Evolutionary conservation across 164 flowering plant species (phyloP).

Genomic region (Aristolochia californica): DNA sequence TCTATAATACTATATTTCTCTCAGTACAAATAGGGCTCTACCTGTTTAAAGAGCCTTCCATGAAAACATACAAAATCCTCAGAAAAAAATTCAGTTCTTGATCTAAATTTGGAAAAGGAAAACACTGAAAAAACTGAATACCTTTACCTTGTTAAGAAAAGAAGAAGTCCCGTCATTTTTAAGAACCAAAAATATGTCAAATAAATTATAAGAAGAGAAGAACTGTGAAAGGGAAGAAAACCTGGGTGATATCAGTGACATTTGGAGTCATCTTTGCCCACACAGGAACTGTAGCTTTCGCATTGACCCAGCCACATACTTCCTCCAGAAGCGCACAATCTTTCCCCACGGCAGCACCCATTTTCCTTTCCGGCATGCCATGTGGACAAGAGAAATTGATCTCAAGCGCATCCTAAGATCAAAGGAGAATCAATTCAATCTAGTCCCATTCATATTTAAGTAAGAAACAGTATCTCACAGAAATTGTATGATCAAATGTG

Average conservation of each 20-base stretch:
- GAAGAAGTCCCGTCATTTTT: too few species aligned
- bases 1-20: too few species aligned
- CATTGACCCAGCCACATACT: conserved; percentile 95
- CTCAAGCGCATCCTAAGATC: conserved; percentile 79
- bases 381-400: conserved; percentile 97
- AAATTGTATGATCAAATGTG: neutral
- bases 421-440: neutral
- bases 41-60: too few species aligned
- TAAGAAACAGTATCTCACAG: neutral
- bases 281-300: conserved; percentile 93
- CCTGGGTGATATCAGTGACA: conserved; percentile 89
- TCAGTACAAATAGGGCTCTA: too few species aligned
- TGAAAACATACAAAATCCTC: too few species aligned
- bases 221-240: conserved; percentile 16
- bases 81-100: too few species aligned
- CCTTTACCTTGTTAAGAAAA: too few species aligned
- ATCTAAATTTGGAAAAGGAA: too few species aligned
- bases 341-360: conserved; percentile 99
- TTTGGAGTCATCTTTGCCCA: conserved; percentile 99
- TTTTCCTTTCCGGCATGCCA: conserved; percentile 98
- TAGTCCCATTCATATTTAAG: neutral
- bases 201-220: too few species aligned
- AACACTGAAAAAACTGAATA: too few species aligned
- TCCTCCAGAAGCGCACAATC: conserved; percentile 86
- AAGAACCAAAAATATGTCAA: too few species aligned